Conservation (phyloP, 306 rosid species). For the Oemleria cerasiformis region DNA sequence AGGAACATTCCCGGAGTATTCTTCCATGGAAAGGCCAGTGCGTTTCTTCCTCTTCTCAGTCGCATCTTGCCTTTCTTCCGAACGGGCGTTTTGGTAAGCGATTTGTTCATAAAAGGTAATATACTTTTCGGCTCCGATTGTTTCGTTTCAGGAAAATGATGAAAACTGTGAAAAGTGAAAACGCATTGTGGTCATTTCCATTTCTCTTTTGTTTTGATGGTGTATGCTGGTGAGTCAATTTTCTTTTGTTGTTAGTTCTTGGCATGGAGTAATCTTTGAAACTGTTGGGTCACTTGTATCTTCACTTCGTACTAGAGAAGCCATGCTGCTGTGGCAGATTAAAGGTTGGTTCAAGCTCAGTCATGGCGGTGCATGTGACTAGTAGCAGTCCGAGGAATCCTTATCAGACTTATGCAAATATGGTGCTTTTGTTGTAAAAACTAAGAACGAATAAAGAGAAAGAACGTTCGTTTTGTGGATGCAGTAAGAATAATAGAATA, state of each 20-base stretch:
- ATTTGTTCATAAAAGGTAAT: background rate
- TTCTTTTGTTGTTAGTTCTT: slow-evolving; percentile 47
- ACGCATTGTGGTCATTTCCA: background rate
- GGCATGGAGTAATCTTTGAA: slow-evolving; percentile 69
- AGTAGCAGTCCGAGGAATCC: no score
- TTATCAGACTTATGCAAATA: no score
- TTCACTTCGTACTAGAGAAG: slow-evolving; percentile 70
- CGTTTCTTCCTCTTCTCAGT: slow-evolving; percentile 58
- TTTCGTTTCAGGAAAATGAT: background rate
- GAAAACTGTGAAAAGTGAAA: background rate
- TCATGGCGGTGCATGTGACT: no score
- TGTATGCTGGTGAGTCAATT: slow-evolving; percentile 4
- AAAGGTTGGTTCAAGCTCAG: no score
- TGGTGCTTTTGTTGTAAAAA: no score
- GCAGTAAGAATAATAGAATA: no score
- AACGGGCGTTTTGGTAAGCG: slow-evolving; percentile 54
- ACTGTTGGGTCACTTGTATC: slow-evolving; percentile 67
- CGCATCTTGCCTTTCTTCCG: slow-evolving; percentile 77
- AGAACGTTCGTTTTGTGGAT: no score
- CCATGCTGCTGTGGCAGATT: no score
- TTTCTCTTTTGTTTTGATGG: background rate
- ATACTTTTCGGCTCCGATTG: background rate
- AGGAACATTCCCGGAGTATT: slow-evolving; percentile 78
- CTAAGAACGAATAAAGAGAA: no score
- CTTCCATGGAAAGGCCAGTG: slow-evolving; percentile 56